phyloP scores from a whole-genome alignment of 73 alveolate genomes.

The Paramecium caudatum region DNA sequence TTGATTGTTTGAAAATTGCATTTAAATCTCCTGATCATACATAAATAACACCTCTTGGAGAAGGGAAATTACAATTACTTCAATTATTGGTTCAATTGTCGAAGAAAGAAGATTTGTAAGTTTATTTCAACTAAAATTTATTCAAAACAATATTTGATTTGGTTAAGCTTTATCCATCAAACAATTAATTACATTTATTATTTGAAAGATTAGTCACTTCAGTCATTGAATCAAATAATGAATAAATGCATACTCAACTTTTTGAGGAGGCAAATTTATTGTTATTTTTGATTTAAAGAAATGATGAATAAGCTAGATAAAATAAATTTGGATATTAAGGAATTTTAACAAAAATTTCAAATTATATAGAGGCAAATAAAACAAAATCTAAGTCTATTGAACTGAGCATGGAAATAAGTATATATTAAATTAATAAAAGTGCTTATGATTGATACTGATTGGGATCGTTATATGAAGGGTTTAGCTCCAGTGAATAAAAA shows the following conservation, averaged over 20 bases:
- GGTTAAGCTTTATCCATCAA: background rate
- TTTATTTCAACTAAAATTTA: background rate
- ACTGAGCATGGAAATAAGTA: background rate
- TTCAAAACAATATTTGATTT: background rate
- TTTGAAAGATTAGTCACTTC: background rate
- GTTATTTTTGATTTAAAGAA: background rate
- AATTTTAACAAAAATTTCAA: background rate
- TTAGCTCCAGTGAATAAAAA: background rate
- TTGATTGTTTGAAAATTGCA: background rate
- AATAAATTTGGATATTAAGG: slow-evolving; percentile 1
- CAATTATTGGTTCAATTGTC: background rate
- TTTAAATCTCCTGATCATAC: background rate
- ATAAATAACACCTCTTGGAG: background rate
- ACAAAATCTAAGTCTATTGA: background rate
- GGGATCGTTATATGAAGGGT: slow-evolving; percentile 28
- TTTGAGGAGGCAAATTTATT: background rate
- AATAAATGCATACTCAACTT: background rate
- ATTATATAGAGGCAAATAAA: background rate
- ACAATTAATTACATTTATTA: background rate
- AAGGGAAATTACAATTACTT: background rate
- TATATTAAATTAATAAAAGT: background rate
- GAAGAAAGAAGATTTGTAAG: background rate
- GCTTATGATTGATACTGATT: background rate
- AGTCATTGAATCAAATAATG: background rate
- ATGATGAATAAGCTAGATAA: slow-evolving; percentile 26